These are phyloP conservation scores for Hortiboletus flavorubellus DNA, from an alignment of 768 basidiomycete genomes.

Conservation along the genomic window DNA sequence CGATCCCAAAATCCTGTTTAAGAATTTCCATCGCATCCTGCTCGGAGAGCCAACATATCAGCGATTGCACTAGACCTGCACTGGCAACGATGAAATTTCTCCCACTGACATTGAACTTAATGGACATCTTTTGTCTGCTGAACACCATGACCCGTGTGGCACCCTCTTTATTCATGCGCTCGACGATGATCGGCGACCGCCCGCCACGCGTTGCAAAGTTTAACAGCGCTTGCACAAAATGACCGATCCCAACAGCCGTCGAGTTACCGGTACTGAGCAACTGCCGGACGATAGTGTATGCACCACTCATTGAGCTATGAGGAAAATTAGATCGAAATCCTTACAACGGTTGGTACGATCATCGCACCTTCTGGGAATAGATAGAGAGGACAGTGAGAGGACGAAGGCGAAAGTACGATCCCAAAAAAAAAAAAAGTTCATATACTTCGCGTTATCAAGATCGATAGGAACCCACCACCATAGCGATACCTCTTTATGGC, in stretches of 20 bases:
- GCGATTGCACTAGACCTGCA: neutral
- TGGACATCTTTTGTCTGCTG: slow-evolving; percentile 2
- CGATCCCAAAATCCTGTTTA: neutral
- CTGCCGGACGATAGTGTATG: slow-evolving; percentile 3
- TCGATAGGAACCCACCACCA: too few relatives aligned
- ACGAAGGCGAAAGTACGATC: too few relatives aligned
- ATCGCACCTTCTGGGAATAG: too few relatives aligned
- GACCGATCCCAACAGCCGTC: slow-evolving; percentile 35
- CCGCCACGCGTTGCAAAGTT: slow-evolving; percentile 1
- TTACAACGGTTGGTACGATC: too few relatives aligned
- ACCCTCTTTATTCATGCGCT: slow-evolving; percentile 4
- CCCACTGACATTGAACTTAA: neutral
- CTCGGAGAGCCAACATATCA: neutral
- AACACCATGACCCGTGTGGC: slow-evolving; percentile 6
- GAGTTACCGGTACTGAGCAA: neutral
- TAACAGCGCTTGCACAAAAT: slow-evolving; percentile 51
- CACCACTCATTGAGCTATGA: slow-evolving; percentile 7
- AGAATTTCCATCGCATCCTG: slow-evolving; percentile 1
- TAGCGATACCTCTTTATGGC: too few relatives aligned
- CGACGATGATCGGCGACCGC: neutral
- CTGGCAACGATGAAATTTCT: neutral
- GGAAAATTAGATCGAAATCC: neutral
- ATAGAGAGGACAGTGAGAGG: too few relatives aligned
- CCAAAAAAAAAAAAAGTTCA: too few relatives aligned
- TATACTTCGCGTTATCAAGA: too few relatives aligned